Base-by-base conservation (phyloP, 2,329 filamentous ascomycete genomes). In the Mollisiaceae sp. region DNA sequence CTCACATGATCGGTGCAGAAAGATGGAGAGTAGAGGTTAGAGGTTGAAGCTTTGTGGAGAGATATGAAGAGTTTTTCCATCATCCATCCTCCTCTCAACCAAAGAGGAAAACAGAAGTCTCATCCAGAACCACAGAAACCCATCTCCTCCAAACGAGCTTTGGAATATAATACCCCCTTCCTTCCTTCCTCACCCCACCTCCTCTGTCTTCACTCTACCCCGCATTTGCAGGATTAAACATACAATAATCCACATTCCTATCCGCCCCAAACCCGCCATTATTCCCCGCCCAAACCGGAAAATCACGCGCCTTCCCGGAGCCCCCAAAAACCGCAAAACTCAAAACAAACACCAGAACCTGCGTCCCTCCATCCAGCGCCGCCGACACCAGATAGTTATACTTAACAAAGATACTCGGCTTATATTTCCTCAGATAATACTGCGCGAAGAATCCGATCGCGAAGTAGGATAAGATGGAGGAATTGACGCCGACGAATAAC, bases 341-440 rank as follows among this genome's bases (percentile, higher is more conserved):
- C 63, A 92, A 88, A 63, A 92, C 76, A 41, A 93, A 85, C 0
- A 89, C 90, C 43, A 84, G 84, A 14, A 92, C 76, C 15, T 89
- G 86, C 9, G 92, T 82, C 15, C 90, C 90, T 60, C 86, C 86
- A 76, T 92, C 90, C 38, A 93, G 80, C 0, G 87, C 90, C 0
- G 90, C 90, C 18, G 89, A 91, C 0, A 89, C 86, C 73, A 92
- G 83, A 75, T 92, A 93, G 79, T 93, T 93, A 80, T 91, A 93
- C 76, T 89, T 88, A 78, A 91, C 80, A 89, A 90, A 93, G 88
- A 90, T 91, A 43, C 87, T 89, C 6, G 83, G 85, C 77, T 83
- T 88, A 68, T 85, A 83, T 65, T 88, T 83, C 74, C 78, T 70
- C n/a, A 80, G 69, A 60, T 74, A 81, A 41, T 72, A 75, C 61